Conservation (phyloP, 2,329 filamentous ascomycete species). For the Atkinsonella texensis region DNA sequence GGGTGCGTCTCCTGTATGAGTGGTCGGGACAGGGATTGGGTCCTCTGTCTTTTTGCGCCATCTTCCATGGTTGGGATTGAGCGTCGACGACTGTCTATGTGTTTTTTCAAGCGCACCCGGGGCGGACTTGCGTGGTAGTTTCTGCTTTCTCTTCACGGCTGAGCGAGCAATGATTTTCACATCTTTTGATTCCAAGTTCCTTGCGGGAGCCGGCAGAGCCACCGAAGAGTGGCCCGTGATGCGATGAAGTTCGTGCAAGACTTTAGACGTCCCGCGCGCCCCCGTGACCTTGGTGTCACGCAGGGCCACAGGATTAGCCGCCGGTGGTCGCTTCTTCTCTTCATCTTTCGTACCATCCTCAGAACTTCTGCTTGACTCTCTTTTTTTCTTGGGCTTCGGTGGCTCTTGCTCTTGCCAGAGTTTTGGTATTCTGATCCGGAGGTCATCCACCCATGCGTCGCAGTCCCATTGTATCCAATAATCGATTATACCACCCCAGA, state of each 20-base stretch:
- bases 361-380: slow-evolving; percentile 16
- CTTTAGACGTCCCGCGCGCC: slow-evolving; percentile 32
- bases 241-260: slow-evolving; percentile 25
- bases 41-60: slow-evolving; percentile 11
- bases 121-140: slow-evolving; percentile 28
- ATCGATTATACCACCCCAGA: slow-evolving; percentile 62
- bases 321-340: slow-evolving; percentile 18
- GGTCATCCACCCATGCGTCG: slow-evolving; percentile 57
- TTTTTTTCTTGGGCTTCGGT: slow-evolving; percentile 27
- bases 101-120: slow-evolving; percentile 21
- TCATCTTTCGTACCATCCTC: slow-evolving; percentile 17
- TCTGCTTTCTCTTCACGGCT: slow-evolving; percentile 15
- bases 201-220: not conserved
- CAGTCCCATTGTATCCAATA: slow-evolving; percentile 68
- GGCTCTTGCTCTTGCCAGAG: slow-evolving; percentile 45
- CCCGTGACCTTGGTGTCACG: slow-evolving; percentile 34
- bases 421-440: slow-evolving; percentile 45
- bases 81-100: slow-evolving; percentile 19
- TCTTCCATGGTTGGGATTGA: slow-evolving; percentile 26
- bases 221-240: slow-evolving; percentile 18
- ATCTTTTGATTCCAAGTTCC: no score
- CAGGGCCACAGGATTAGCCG: slow-evolving; percentile 28
- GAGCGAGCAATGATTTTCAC: slow-evolving; percentile 1
- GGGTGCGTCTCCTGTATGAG: slow-evolving; percentile 2
- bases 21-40: slow-evolving; percentile 4